Evolutionary conservation across 306 rosid genomes (phyloP), one percentile per base, ranked within the genome.

Genomic region (Herpetospermum pedunculosum): DNA sequence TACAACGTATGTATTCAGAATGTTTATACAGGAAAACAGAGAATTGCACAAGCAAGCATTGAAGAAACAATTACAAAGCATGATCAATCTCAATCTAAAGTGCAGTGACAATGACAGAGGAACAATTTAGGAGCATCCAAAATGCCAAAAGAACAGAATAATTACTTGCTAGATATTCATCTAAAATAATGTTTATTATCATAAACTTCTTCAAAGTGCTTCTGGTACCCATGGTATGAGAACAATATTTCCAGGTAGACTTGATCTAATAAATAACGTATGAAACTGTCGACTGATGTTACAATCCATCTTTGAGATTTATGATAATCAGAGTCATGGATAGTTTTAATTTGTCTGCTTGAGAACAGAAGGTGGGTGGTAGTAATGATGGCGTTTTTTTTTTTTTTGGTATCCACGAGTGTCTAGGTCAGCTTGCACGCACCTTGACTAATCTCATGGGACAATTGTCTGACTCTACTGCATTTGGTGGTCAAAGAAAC

Each of bases 1-100:
- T 81, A 75, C 32, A 47, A 75, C 11, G 75, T 47, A 74, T 76
- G 81, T 38, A 68, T 77, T 84, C 74, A 88, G 86, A 67, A 67
- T 41, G 11, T 25, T 41, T 19, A 67, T 40, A 25, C 50, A 67
- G 50, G 35, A 25, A 62, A 21, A 4, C 32, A 40, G 49, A 40
- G 32, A 65, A 6, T 11, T 19, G 43, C 30, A 40, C 34, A 65
- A 5, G n/a, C 10, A 65, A 64, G 72, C 21, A 34, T 38, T 67
- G 13, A 41, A 43, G 49, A 41, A 40, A 23, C 32, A 16, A 69
- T n/a, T 25, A 70, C 29, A n/a, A 50, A 73, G 47, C 16, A 73
- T 30, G 43, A 30, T 32, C 47, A 47, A 47, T 70, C 10, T 47
- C 29, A 28, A 44, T 70, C 74, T 69, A 26, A 70, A 30, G 40